A percentile compares a stretch with the other conserved stretches of the same genome.
Evolutionary conservation across 192 early-diverging fungal genomes (phyloP).

Genomic region (Rhizophagus sp.): DNA sequence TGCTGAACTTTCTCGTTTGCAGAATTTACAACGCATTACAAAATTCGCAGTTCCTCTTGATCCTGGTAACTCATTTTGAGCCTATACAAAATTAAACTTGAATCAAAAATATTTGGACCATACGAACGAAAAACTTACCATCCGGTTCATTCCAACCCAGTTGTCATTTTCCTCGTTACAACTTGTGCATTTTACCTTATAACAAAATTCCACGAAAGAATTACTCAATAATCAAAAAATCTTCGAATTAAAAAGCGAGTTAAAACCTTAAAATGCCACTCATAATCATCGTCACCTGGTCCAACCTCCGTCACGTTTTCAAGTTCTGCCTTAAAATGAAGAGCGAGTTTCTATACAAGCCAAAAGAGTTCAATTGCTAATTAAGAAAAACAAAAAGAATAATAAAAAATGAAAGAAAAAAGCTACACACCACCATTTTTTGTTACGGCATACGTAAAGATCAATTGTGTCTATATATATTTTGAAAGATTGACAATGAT

Average conservation of each 20-base stretch:
- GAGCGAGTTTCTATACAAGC: constrained; percentile 41
- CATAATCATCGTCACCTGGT: constrained; percentile 60
- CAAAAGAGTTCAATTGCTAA: neutral
- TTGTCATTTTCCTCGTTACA: constrained; percentile 78
- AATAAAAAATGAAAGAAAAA: neutral
- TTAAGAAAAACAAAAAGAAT: neutral
- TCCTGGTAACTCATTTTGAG: constrained; percentile 63
- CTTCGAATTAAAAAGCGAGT: neutral
- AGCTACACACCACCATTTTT: constrained; percentile 1
- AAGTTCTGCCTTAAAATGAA: constrained; percentile 77
- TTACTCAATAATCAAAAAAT: neutral
- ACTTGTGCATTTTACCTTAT: constrained; percentile 68
- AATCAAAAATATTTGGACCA: constrained; percentile 3
- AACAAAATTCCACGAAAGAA: neutral
- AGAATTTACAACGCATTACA: constrained; percentile 91
- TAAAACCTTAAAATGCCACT: constrained; percentile 69
- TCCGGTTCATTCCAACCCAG: constrained; percentile 63
- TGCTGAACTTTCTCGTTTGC: constrained; percentile 71
- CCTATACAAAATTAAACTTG: constrained; percentile 37
- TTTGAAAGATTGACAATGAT: neutral
- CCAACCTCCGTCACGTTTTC: constrained; percentile 76
- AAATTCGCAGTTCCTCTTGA: constrained; percentile 82
- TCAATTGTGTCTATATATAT: neutral
- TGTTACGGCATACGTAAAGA: neutral
- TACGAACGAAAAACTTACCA: constrained; percentile 36